phyloP scores from a whole-genome alignment of 2,329 filamentous ascomycete species.

The Cryphonectria carpinicola region DNA sequence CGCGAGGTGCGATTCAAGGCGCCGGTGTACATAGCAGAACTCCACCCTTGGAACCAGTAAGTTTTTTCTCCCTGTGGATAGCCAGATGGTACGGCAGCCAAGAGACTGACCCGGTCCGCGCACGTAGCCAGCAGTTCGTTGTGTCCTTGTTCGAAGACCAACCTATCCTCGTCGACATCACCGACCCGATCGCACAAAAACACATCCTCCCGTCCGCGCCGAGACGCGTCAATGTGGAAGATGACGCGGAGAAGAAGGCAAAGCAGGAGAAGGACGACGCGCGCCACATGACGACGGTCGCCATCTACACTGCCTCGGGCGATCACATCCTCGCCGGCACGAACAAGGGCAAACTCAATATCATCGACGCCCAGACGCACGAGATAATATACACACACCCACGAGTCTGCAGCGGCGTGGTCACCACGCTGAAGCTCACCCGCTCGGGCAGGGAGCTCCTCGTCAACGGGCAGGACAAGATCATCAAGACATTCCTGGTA shows the following conservation, averaged over 20 bases:
- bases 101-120: constrained; percentile 32
- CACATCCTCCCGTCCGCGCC: constrained; percentile 81
- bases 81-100: neutral
- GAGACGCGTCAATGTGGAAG: constrained; percentile 71
- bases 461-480: constrained; percentile 91
- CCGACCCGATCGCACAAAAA: constrained; percentile 70
- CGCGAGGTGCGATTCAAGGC: constrained; percentile 90
- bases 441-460: constrained; percentile 84
- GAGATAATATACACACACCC: constrained; percentile 82
- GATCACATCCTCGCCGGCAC: constrained; percentile 91
- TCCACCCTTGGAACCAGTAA: constrained; percentile 89
- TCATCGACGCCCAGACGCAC: constrained; percentile 81
- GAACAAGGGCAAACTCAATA: constrained; percentile 94
- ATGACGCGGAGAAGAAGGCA: constrained; percentile 71
- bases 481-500: constrained; percentile 89
- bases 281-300: constrained; percentile 92
- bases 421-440: constrained; percentile 85
- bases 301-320: constrained; percentile 83
- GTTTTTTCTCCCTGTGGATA: constrained; percentile 34
- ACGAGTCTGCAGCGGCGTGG: constrained; percentile 82
- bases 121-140: constrained; percentile 78
- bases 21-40: constrained; percentile 92
- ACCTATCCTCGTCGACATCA: constrained; percentile 83
- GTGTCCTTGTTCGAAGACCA: constrained; percentile 93
- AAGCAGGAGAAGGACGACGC: constrained; percentile 91